Conservation (phyloP, 202 grass and related monocot genomes). For the Schoenoplectus tabernaemontani region DNA sequence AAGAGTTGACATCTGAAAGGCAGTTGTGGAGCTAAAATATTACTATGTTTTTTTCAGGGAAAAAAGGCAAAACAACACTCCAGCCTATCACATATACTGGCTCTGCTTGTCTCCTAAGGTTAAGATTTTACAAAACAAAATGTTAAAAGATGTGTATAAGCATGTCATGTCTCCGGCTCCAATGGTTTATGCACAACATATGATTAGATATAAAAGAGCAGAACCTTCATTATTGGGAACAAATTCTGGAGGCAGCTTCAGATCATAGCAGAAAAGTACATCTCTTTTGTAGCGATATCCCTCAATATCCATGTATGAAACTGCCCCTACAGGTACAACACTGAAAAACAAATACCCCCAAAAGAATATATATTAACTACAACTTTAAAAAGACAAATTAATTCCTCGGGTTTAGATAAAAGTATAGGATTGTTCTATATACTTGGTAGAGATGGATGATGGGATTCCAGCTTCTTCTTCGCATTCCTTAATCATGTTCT, state of each 20-base stretch:
- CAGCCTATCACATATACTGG: background rate
- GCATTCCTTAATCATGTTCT: constrained; percentile 85
- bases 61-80: background rate
- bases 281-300: constrained; percentile 86
- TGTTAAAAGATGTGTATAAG: background rate
- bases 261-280: constrained; percentile 92
- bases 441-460: constrained; percentile 64
- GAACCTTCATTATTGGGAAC: constrained; percentile 79
- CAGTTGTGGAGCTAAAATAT: background rate
- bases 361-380: constrained; percentile 3
- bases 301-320: constrained; percentile 82
- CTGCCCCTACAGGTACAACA: constrained; percentile 53
- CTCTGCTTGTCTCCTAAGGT: background rate
- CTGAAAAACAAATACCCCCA: constrained; percentile 23
- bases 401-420: background rate
- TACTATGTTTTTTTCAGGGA: background rate
- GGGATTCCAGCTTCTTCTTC: constrained; percentile 95
- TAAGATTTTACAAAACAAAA: background rate
- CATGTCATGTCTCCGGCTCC: background rate
- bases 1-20: background rate
- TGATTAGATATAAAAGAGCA: background rate
- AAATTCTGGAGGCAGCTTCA: constrained; percentile 66
- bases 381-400: background rate
- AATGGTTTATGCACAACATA: background rate
- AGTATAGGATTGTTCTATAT: constrained; percentile 10